Conservation (phyloP, 768 basidiomycete species). For the Mycena vitilis region DNA sequence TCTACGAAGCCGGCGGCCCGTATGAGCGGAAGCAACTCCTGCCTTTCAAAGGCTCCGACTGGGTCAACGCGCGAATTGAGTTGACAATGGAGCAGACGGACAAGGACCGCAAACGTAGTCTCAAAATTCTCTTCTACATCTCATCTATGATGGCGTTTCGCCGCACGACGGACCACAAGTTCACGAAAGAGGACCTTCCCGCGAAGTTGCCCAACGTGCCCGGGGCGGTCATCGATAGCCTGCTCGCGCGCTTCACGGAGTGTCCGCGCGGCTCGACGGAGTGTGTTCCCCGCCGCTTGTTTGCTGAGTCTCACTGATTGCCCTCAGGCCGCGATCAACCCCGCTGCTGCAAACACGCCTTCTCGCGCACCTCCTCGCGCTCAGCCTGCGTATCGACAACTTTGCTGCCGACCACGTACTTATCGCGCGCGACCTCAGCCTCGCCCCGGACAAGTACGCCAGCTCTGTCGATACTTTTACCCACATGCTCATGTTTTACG, state of each 20-base stretch:
- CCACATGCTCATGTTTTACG: not conserved
- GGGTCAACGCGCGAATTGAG: slow-evolving; percentile 77
- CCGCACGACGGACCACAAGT: slow-evolving; percentile 50
- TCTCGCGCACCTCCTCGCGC: slow-evolving; percentile 81
- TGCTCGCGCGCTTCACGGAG: slow-evolving; percentile 87
- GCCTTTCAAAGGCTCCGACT: slow-evolving; percentile 71
- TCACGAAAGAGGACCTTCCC: slow-evolving; percentile 64
- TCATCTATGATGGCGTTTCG: slow-evolving; percentile 84
- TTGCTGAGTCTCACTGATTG: not conserved
- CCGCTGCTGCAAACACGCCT: slow-evolving; percentile 77
- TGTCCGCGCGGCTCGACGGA: slow-evolving; percentile 70
- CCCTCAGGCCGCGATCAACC: slow-evolving; percentile 65
- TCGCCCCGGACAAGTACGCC: slow-evolving; percentile 73
- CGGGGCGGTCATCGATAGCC: slow-evolving; percentile 73
- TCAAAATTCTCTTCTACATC: slow-evolving; percentile 81
- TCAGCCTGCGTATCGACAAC: slow-evolving; percentile 83
- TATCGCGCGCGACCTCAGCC: slow-evolving; percentile 80
- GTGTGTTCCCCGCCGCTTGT: slow-evolving; percentile 50
- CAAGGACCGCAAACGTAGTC: slow-evolving; percentile 66
- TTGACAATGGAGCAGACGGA: slow-evolving; percentile 55
- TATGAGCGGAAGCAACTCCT: slow-evolving; percentile 67
- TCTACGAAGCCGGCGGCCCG: slow-evolving; percentile 63
- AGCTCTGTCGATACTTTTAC: not conserved
- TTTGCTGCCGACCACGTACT: slow-evolving; percentile 76
- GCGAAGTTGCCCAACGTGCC: slow-evolving; percentile 72